Percentiles rank a stretch among this genome's conserved stretches.
Conservation (phyloP, 2,329 filamentous ascomycete genomes). For the Cladorrhinum sp. region DNA sequence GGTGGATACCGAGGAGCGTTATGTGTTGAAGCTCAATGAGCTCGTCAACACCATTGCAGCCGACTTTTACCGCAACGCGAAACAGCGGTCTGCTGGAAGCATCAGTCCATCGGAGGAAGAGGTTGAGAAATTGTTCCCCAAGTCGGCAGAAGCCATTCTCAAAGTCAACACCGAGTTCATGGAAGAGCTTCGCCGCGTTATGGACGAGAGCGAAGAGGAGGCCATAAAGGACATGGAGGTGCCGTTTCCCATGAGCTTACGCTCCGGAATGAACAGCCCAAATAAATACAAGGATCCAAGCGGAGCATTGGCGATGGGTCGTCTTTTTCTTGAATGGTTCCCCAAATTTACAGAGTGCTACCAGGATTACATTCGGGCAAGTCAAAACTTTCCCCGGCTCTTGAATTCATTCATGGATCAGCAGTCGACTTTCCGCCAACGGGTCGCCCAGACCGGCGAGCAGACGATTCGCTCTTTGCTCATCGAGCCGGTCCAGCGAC, state of each 20-base stretch:
- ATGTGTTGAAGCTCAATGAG: constrained; percentile 83
- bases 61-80: constrained; percentile 72
- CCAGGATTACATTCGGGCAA: constrained; percentile 86
- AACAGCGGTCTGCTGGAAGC: constrained; percentile 55
- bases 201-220: constrained; percentile 80
- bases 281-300: constrained; percentile 65
- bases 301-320: constrained; percentile 74
- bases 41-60: constrained; percentile 77
- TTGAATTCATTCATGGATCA: constrained; percentile 76
- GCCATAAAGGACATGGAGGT: constrained; percentile 73
- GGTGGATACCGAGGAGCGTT: constrained; percentile 90
- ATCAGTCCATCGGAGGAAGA: constrained; percentile 70
- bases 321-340: constrained; percentile 84
- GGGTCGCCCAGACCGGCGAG: constrained; percentile 80
- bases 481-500: constrained; percentile 92
- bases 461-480: constrained; percentile 86
- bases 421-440: constrained; percentile 76
- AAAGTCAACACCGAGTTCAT: constrained; percentile 79
- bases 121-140: constrained; percentile 75
- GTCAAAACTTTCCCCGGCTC: constrained; percentile 79
- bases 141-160: constrained; percentile 74
- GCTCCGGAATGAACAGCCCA: constrained; percentile 37
- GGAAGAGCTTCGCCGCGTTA: constrained; percentile 67
- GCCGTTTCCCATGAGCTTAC: constrained; percentile 38
- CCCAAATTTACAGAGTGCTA: constrained; percentile 90